Conservation (phyloP, 2,329 filamentous ascomycete species). For the Diaporthe caulivora region DNA sequence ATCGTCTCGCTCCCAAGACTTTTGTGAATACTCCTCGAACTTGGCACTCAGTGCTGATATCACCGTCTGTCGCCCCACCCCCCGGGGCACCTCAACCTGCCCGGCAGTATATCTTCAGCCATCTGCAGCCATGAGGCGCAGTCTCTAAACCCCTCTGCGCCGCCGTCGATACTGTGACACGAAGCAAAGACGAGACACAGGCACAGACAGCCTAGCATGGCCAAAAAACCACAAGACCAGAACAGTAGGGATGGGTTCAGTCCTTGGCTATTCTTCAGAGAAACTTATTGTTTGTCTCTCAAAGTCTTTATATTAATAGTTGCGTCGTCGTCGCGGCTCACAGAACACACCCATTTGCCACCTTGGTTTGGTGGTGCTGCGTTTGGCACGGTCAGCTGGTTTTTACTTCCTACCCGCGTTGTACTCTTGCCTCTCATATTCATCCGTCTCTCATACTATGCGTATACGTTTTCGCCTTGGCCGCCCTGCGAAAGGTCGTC, state of each 20-base stretch:
- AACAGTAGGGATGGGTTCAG: background rate
- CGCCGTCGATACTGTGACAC: background rate
- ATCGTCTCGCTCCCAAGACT: background rate
- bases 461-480: background rate
- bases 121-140: background rate
- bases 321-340: background rate
- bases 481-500: background rate
- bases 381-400: background rate
- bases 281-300: background rate
- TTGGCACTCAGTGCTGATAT: no score
- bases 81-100: no score
- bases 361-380: background rate
- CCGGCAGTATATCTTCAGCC: no score
- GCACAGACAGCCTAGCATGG: background rate
- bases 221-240: background rate
- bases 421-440: background rate
- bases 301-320: background rate
- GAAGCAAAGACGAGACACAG: background rate
- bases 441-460: conserved; percentile 1
- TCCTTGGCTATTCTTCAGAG: background rate
- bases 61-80: no score
- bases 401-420: background rate
- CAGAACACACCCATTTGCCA: background rate
- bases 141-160: background rate
- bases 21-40: no score